phyloP scores from a whole-genome alignment of 768 basidiomycete genomes.

The Lactarius sanguifluus region DNA sequence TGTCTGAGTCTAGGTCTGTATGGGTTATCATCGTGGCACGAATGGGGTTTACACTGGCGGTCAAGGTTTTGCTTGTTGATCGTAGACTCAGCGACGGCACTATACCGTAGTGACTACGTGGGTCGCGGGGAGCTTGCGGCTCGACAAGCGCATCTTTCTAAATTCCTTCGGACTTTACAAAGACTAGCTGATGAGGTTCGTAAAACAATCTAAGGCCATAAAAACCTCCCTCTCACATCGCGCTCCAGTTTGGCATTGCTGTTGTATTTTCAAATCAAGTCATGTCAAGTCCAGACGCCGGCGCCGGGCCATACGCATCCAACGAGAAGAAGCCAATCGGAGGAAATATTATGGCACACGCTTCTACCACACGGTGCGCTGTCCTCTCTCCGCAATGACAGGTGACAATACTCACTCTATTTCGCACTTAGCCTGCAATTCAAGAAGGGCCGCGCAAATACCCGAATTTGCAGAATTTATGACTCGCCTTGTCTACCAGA shows the following conservation, averaged over 20 bases:
- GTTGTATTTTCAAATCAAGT: conserved; percentile 98
- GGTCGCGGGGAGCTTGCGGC: conserved; percentile 95
- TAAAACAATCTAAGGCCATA: conserved; percentile 6
- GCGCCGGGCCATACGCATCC: conserved; percentile 80
- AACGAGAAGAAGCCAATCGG: conserved; percentile 99
- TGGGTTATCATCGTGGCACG: neutral
- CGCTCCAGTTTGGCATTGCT: conserved; percentile 86
- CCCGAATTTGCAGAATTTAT: conserved; percentile 94
- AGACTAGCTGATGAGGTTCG: conserved; percentile 93
- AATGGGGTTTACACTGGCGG: conserved; percentile 31
- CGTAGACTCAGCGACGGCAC: conserved; percentile 93
- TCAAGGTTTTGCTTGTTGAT: conserved; percentile 91
- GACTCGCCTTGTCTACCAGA: conserved; percentile 98
- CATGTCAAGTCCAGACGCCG: conserved; percentile 97
- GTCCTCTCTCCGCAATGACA: neutral
- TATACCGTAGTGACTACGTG: conserved; percentile 94
- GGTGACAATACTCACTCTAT: conserved; percentile 3
- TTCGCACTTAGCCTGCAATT: conserved; percentile 65
- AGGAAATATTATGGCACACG: conserved; percentile 99
- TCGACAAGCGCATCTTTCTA: conserved; percentile 93
- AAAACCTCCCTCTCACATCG: conserved; percentile 23
- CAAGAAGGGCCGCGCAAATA: conserved; percentile 88
- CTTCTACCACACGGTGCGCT: conserved; percentile 87
- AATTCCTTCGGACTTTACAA: conserved; percentile 90
- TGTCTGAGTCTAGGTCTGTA: conserved; percentile 93